Evolutionary conservation across 2,329 filamentous ascomycete genomes (phyloP), one percentile per base, ranked within the genome.

Genomic region (Epichloe coenophiala): DNA sequence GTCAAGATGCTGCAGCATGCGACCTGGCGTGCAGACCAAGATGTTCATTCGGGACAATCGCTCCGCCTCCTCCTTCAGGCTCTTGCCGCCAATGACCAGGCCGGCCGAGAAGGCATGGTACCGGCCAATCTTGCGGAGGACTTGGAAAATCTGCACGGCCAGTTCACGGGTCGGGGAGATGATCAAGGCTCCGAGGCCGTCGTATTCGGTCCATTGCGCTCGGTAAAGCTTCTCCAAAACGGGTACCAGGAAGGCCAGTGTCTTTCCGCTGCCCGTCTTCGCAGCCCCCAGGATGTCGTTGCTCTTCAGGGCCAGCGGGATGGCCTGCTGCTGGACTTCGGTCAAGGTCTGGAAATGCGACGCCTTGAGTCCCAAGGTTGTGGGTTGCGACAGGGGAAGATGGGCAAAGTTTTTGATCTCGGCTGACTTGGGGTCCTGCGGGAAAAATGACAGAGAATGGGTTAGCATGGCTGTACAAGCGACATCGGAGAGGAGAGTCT

Each of bases 191-290:
- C 91, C 91, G 33, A 98, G 74, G 1, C 93, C 93, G 68, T 98
- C 93, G 59, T 83, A 77, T 60, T 95, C 87, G 15, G 93, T 86
- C 83, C 90, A 96, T 75, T 84, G 86, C 51, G 83, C 80, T 47
- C 89, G 83, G 66, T 95, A 93, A 3, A 98, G 77, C 60, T 91
- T 94, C 68, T 98, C 93, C 47, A 98, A 77, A 0, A 97, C 84
- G 1, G 93, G 93, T 2, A 97, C 73, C 7, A 98, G 71, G 65
- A 98, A 98, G 0, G 93, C 88, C 23, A 98, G 75, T 0, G 91
- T 97, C 73, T 97, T 97, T 62, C 91, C 91, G 63, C 87, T 94
- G 48, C 91, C 91, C 0, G 91, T 97, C 69, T 95, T 96, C 40
- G 93, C 93, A 5, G 93, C 93, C 41, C 90, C 93, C 40, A 98